phyloP scores from a whole-genome alignment of 164 flowering plant species.

The Sedum album region DNA sequence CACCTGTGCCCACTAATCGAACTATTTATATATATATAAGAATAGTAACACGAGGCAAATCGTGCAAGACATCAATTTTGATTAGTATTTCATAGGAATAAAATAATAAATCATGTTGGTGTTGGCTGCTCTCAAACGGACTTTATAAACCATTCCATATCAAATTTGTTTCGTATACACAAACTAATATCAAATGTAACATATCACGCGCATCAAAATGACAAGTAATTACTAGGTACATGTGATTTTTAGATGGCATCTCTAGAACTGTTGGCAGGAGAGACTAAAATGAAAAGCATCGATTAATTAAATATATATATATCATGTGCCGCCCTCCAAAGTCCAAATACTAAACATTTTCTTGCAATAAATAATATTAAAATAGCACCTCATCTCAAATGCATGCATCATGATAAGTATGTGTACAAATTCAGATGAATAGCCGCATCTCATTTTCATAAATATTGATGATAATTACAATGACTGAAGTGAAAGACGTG shows the following conservation, averaged over 20 bases:
- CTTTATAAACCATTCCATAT: neutral
- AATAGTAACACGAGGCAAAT: too few species aligned
- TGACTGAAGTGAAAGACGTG: neutral
- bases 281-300: neutral
- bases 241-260: neutral
- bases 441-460: too few species aligned
- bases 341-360: neutral
- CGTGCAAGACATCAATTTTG: neutral
- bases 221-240: neutral
- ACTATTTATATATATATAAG: too few species aligned
- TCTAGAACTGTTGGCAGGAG: neutral
- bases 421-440: too few species aligned
- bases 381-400: too few species aligned
- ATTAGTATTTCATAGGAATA: neutral
- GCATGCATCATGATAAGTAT: neutral
- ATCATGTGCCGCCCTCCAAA: constrained; percentile 1
- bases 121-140: neutral
- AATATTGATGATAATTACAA: neutral
- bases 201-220: neutral
- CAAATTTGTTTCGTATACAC: constrained; percentile 3
- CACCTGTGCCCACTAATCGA: too few species aligned
- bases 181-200: neutral
- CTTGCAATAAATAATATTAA: too few species aligned
- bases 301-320: too few species aligned
- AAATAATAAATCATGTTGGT: neutral